Conservation (phyloP, 2,329 filamentous ascomycete species). For the Colletotrichum viniferum region DNA sequence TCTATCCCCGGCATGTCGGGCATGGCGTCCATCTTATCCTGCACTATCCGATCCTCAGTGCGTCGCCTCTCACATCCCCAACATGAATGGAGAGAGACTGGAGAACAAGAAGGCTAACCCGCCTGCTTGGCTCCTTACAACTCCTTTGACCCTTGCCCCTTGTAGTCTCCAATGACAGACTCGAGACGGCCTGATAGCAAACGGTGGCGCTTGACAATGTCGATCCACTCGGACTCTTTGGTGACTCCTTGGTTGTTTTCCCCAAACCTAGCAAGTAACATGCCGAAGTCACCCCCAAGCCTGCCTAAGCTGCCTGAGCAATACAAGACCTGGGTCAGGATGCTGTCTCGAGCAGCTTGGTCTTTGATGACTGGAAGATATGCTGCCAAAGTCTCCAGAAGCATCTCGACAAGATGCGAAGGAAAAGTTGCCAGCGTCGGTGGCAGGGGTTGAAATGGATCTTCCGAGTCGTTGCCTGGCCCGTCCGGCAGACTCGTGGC, state of each 20-base stretch:
- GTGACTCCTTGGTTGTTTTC: not conserved
- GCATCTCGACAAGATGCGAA: constrained; percentile 78
- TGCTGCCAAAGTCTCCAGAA: constrained; percentile 74
- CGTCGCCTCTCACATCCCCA: not conserved
- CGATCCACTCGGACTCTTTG: constrained; percentile 73
- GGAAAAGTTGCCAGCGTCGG: constrained; percentile 84
- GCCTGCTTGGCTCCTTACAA: not conserved
- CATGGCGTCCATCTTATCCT: not conserved
- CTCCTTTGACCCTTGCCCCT: constrained; percentile 24
- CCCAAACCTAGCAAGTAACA: constrained; percentile 74
- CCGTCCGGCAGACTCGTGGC: constrained; percentile 32
- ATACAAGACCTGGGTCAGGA: constrained; percentile 91
- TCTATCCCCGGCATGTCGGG: not conserved
- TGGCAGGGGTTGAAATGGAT: constrained; percentile 67
- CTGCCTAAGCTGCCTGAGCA: constrained; percentile 90
- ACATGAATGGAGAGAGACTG: not conserved
- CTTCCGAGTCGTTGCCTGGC: constrained; percentile 24
- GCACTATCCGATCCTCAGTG: not conserved
- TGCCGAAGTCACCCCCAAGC: constrained; percentile 89
- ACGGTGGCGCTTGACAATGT: constrained; percentile 86
- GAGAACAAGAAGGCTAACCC: not conserved
- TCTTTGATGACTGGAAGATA: constrained; percentile 87
- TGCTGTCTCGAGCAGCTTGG: constrained; percentile 79
- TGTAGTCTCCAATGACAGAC: constrained; percentile 64
- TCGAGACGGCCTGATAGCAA: constrained; percentile 81